These are phyloP conservation scores for Ceratocystis papillata DNA, from an alignment of 2,329 filamentous ascomycete genomes.

Conservation along the genomic window DNA sequence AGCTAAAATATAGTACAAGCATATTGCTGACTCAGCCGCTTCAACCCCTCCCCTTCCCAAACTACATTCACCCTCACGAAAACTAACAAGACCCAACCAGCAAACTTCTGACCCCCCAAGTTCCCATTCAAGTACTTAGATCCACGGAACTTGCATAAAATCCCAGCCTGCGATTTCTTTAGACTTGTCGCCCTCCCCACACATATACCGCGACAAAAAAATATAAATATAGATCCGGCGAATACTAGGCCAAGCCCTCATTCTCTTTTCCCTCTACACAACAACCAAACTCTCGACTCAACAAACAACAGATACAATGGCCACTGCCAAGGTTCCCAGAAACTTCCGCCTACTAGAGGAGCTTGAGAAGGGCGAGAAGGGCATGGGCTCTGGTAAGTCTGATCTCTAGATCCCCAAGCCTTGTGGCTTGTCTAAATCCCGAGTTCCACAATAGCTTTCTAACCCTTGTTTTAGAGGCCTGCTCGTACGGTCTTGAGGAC, in stretches of 20 bases:
- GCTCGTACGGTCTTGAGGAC: slow-evolving; percentile 91
- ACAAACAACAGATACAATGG: slow-evolving; percentile 28
- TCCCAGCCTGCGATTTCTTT: neutral
- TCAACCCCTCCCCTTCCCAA: slow-evolving; percentile 4
- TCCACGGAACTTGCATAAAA: neutral
- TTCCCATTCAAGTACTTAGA: neutral
- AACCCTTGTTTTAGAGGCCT: slow-evolving; percentile 57
- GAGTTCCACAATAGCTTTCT: neutral
- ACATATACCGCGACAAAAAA: neutral
- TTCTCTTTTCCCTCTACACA: neutral
- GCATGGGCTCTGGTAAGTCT: slow-evolving; percentile 68
- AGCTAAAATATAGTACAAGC: neutral
- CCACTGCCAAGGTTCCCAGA: slow-evolving; percentile 59
- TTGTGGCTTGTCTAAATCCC: neutral
- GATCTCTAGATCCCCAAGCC: neutral
- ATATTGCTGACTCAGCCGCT: slow-evolving; percentile 4
- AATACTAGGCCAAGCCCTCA: neutral
- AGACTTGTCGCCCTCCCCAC: neutral
- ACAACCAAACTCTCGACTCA: neutral
- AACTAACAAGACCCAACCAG: neutral
- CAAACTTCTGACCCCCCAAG: neutral
- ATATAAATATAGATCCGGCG: neutral
- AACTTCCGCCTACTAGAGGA: slow-evolving; percentile 96
- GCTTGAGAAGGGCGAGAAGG: slow-evolving; percentile 98
- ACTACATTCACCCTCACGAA: slow-evolving; percentile 9